Evolutionary conservation across 768 basidiomycete species (phyloP), one percentile per base, ranked within the genome.

Genomic region (Boletus pseudo-olivaceus): DNA sequence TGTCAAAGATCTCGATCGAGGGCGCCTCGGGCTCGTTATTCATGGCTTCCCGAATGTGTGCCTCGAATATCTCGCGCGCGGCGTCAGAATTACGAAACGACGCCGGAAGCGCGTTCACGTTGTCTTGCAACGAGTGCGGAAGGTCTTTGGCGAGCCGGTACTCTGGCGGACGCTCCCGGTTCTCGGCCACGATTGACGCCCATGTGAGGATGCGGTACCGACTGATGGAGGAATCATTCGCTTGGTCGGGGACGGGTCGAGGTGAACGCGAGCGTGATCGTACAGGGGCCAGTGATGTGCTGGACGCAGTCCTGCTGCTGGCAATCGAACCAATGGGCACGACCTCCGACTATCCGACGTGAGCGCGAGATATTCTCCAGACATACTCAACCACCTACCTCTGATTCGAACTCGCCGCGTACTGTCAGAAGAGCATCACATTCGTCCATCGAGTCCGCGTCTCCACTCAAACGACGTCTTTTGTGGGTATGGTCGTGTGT

Each of bases 1-100:
- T 93, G 47, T 82, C 66, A 39, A 54, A 68, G 26, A 96, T 78
- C 15, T 71, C 70, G 61, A 96, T 88, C 6, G 72, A 72, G 0
- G 89, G 90, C 2, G 88, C 85, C 42, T 80, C 64, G 1, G 82
- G 85, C 56, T 93, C 91, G 59, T 87, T 84, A 6, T 75, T 71
- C 20, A 76, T 76, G 0, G 87, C 87, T 57, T 87, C 81, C 15
- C 70, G 70, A 14, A 94, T 91, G 56, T 77, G 77, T 4, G 81
- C 78, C 62, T 86, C 78, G 54, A 92, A 87, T 1, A 91, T 71
- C 3, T 68, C 62, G 17, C 80, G 77, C 62, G 79, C 78, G 45
- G 75, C 69, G 2, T 69, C 71, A 2, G 78, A 73, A 23, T 69
- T 65, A 12, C 78, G 74, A 27, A 72, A 76, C n/a, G 63, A 49